Evolutionary conservation across 805 yeast species (phyloP).

Genomic region (Tetrapisispora namnaoensis): DNA sequence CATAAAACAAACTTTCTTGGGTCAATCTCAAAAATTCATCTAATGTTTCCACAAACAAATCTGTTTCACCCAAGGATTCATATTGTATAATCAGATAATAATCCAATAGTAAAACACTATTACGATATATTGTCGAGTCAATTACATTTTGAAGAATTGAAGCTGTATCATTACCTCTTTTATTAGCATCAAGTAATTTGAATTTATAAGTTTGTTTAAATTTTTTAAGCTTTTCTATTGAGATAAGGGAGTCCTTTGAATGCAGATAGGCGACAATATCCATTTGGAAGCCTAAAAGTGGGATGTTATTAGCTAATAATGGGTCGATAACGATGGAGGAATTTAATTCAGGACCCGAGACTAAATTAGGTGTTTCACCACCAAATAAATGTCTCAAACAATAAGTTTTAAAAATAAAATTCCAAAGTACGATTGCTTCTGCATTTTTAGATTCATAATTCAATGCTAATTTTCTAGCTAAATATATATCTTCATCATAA

Average conservation of each 20-base stretch:
- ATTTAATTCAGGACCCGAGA: constrained; percentile 11
- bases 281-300: constrained; percentile 15
- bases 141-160: constrained; percentile 18
- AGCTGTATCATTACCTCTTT: constrained; percentile 18
- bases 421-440: constrained; percentile 19
- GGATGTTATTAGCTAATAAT: constrained; percentile 13
- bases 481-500: constrained; percentile 25
- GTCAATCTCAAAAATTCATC: constrained; percentile 19
- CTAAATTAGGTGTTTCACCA: constrained; percentile 22
- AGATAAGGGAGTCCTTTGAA: constrained; percentile 16
- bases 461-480: constrained; percentile 18
- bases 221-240: constrained; percentile 14
- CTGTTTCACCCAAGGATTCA: constrained; percentile 13
- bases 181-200: constrained; percentile 14
- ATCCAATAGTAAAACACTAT: constrained; percentile 15
- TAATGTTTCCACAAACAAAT: constrained; percentile 12
- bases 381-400: constrained; percentile 24
- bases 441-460: constrained; percentile 22
- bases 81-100: constrained; percentile 22
- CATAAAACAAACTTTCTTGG: constrained; percentile 24
- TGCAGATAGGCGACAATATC: constrained; percentile 22
- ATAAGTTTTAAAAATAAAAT: constrained; percentile 23
- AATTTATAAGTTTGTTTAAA: constrained; percentile 13
- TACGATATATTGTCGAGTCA: constrained; percentile 24
- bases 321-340: constrained; percentile 21